These are phyloP conservation scores for Vanrija pseudolonga DNA, from an alignment of 1,284 basidiomycete species.

Conservation along the genomic window DNA sequence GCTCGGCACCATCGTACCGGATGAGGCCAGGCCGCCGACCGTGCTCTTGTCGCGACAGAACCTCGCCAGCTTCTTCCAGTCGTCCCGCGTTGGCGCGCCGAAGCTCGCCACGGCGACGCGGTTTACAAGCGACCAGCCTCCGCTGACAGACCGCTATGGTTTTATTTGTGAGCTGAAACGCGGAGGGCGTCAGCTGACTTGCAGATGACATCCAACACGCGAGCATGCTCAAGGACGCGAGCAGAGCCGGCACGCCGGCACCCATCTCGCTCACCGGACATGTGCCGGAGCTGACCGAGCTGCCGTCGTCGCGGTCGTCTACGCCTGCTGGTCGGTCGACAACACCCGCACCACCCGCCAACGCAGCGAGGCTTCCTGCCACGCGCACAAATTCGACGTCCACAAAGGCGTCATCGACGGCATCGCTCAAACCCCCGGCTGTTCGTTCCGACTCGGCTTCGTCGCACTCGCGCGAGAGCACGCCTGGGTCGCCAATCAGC, in stretches of 20 bases:
- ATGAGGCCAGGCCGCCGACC: conserved; percentile 75
- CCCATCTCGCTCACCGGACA: conserved; percentile 41
- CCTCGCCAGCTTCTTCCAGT: conserved; percentile 41
- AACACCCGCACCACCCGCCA: not conserved
- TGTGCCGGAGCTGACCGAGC: conserved; percentile 14
- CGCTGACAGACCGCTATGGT: conserved; percentile 85
- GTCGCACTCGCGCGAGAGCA: too few relatives aligned
- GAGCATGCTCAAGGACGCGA: conserved; percentile 69
- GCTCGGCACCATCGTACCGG: conserved; percentile 83
- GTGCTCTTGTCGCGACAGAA: conserved; percentile 47
- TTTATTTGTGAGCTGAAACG: conserved; percentile 73
- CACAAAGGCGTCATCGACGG: not conserved
- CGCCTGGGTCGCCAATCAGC: not conserved
- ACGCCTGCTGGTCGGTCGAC: not conserved
- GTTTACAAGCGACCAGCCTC: conserved; percentile 60
- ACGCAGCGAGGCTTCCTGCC: not conserved
- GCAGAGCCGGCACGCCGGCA: conserved; percentile 37
- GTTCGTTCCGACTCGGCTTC: conserved; percentile 1
- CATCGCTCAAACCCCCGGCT: conserved; percentile 5
- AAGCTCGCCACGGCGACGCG: conserved; percentile 49
- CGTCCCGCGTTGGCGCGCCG: conserved; percentile 27
- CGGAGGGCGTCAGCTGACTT: not conserved
- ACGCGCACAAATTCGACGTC: not conserved
- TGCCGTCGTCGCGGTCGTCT: not conserved
- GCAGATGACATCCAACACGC: conserved; percentile 76